Conservation (phyloP, 805 yeast species). For the Hanseniaspora occidentalis region DNA sequence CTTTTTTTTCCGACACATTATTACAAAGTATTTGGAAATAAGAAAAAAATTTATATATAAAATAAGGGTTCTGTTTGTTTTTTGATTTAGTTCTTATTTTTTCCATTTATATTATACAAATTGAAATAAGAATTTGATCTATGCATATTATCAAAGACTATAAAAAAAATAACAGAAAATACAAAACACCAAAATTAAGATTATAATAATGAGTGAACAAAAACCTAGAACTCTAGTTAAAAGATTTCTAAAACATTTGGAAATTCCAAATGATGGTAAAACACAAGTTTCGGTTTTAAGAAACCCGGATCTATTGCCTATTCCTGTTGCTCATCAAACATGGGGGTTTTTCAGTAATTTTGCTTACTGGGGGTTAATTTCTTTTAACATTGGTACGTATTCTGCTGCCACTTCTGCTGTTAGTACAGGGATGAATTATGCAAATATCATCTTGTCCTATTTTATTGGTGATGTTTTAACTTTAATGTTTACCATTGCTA, state of each 20-base stretch:
- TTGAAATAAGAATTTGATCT: no score
- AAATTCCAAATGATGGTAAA: conserved; percentile 22
- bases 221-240: no score
- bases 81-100: no score
- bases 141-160: no score
- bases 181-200: no score
- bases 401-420: conserved; percentile 33
- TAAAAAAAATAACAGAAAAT: no score
- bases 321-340: conserved; percentile 18
- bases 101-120: no score
- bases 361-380: conserved; percentile 34
- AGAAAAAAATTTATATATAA: no score
- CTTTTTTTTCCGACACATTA: no score
- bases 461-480: conserved; percentile 37
- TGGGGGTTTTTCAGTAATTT: conserved; percentile 31
- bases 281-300: conserved; percentile 20
- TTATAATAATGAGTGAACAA: no score
- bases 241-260: conserved; percentile 12
- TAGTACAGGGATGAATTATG: conserved; percentile 32
- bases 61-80: no score
- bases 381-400: conserved; percentile 35
- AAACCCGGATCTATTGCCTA: conserved; percentile 25
- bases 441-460: conserved; percentile 33
- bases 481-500: conserved; percentile 30
- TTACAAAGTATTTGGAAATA: no score